These are phyloP conservation scores for Cutaneotrichosporon sp. DNA, from an alignment of 1,284 basidiomycete genomes.

Conservation along the genomic window DNA sequence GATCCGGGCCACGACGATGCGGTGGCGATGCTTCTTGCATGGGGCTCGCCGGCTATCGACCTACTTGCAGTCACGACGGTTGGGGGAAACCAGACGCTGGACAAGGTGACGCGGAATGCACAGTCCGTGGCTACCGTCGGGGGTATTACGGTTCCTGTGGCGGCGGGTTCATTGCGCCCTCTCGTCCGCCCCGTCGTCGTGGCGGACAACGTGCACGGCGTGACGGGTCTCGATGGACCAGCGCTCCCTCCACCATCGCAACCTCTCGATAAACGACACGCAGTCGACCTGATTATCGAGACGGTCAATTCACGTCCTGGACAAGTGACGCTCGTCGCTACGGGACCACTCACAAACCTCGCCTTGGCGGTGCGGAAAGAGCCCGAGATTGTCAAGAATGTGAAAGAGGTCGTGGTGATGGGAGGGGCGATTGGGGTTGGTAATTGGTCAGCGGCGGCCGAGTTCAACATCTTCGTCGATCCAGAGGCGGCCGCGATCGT, in stretches of 20 bases:
- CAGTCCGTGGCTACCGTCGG: constrained; percentile 22
- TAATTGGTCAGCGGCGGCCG: constrained; percentile 21
- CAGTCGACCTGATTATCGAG: constrained; percentile 22
- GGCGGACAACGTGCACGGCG: constrained; percentile 20
- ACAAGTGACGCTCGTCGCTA: constrained; percentile 24
- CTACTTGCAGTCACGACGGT: constrained; percentile 28
- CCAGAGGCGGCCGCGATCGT: constrained; percentile 28
- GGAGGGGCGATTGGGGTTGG: constrained; percentile 25
- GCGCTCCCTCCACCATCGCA: constrained; percentile 11
- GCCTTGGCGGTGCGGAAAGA: constrained; percentile 20
- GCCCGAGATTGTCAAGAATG: constrained; percentile 13
- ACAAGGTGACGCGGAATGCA: constrained; percentile 25
- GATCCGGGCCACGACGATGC: constrained; percentile 33
- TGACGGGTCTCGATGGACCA: constrained; percentile 21
- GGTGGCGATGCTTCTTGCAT: constrained; percentile 27
- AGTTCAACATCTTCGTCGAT: constrained; percentile 31
- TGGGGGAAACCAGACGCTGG: constrained; percentile 28
- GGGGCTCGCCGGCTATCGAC: constrained; percentile 26
- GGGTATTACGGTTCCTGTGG: constrained; percentile 21
- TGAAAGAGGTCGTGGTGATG: constrained; percentile 28
- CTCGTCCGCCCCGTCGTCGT: constrained; percentile 13
- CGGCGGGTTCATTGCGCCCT: constrained; percentile 9
- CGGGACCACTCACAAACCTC: constrained; percentile 30
- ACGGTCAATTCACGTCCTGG: constrained; percentile 19
- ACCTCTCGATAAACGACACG: constrained; percentile 16